Conservation (phyloP, 2,329 filamentous ascomycete genomes). For the Thielaviopsis cerberus region DNA sequence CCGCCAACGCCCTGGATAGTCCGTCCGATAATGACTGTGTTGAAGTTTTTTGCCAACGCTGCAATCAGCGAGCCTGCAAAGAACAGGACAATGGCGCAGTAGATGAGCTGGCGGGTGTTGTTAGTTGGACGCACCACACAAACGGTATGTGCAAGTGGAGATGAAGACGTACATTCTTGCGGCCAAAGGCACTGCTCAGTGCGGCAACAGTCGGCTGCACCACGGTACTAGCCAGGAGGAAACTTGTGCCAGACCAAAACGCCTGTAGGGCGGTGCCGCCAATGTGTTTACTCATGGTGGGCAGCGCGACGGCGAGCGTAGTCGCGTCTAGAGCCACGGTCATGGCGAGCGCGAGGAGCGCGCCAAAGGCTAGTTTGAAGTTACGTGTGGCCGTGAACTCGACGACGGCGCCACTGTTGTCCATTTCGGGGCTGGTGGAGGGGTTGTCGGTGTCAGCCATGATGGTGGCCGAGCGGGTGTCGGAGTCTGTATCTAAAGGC, state of each 20-base stretch:
- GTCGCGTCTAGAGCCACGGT: conserved; percentile 25
- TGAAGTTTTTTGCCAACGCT: conserved; percentile 18
- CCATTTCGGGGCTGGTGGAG: background rate
- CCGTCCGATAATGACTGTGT: conserved; percentile 19
- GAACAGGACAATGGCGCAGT: conserved; percentile 19
- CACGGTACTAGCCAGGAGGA: conserved; percentile 46
- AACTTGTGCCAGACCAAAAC: conserved; percentile 56
- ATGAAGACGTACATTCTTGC: conserved; percentile 15
- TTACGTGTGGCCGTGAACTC: conserved; percentile 19
- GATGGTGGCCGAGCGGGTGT: background rate
- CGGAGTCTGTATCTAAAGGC: background rate
- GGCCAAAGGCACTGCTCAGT: conserved; percentile 20
- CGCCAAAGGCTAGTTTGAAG: conserved; percentile 30
- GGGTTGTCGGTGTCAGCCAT: background rate
- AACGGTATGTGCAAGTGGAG: background rate
- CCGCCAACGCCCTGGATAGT: conserved; percentile 21
- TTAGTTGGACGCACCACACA: background rate
- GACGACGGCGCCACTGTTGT: conserved; percentile 1
- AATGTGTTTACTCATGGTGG: conserved; percentile 29
- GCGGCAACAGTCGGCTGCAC: conserved; percentile 32
- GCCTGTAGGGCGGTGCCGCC: conserved; percentile 39
- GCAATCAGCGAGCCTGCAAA: conserved; percentile 23
- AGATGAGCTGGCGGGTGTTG: conserved; percentile 14
- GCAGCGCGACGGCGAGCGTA: conserved; percentile 18
- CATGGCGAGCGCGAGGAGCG: conserved; percentile 33